phyloP scores from a whole-genome alignment of 306 rosid species.

The Casuarina cunninghamiana region DNA sequence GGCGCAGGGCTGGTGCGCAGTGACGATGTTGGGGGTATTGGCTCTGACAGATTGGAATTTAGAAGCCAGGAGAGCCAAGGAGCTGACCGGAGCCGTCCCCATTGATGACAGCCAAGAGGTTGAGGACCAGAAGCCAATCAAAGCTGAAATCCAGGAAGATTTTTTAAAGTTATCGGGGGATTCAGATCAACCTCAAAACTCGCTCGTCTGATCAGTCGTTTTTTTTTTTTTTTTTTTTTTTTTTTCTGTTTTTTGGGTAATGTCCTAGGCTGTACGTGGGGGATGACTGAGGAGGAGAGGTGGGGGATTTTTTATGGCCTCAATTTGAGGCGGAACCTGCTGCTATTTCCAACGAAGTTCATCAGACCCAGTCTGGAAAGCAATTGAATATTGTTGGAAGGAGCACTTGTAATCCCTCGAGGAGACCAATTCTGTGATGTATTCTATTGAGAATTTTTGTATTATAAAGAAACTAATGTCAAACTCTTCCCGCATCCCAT shows the following conservation, averaged over 20 bases:
- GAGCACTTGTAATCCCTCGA: constrained; percentile 23
- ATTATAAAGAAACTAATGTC: constrained; percentile 9
- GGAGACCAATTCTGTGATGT: constrained; percentile 34
- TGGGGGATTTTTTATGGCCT: constrained; percentile 13
- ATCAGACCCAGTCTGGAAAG: constrained; percentile 23
- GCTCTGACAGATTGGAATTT: constrained; percentile 66
- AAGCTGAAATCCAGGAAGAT: constrained; percentile 40
- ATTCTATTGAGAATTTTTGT: constrained; percentile 22
- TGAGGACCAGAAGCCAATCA: constrained; percentile 34
- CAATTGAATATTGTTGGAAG: constrained; percentile 41
- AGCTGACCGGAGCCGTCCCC: constrained; percentile 45
- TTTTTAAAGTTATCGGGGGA: constrained; percentile 24
- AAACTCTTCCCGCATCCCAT: not conserved
- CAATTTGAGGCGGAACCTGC: constrained; percentile 18
- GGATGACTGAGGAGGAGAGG: constrained; percentile 33
- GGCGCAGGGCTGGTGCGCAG: constrained; percentile 80
- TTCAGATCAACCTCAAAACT: constrained; percentile 34
- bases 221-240: not conserved
- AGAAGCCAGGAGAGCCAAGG: constrained; percentile 66
- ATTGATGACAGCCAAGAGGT: constrained; percentile 35
- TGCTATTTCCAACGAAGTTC: constrained; percentile 37
- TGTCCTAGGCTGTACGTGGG: constrained; percentile 49
- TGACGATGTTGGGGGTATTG: constrained; percentile 78
- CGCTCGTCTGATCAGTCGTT: constrained; percentile 34
- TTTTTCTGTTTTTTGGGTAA: constrained; percentile 10